Evolutionary conservation across 495 filamentous ascomycete genomes (phyloP).

Genomic region (Talaromyces liani): DNA sequence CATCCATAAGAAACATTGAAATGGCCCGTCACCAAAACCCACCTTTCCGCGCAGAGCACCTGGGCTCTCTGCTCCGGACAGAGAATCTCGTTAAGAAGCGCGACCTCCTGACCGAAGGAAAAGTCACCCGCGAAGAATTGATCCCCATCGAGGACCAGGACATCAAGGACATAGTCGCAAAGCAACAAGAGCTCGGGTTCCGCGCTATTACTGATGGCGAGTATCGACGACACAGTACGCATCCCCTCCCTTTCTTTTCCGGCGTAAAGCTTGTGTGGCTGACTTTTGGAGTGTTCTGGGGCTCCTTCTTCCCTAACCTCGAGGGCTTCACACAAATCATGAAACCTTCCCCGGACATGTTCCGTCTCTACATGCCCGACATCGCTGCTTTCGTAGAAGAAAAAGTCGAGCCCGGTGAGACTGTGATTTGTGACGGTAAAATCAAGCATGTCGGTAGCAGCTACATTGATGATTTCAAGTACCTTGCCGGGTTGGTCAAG

Average conservation of each 20-base stretch:
- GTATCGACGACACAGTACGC: constrained; percentile 57
- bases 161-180: constrained; percentile 56
- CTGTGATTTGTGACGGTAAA: constrained; percentile 65
- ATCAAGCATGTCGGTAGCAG: constrained; percentile 58
- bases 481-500: constrained; percentile 55
- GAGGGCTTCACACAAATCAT: constrained; percentile 59
- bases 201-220: constrained; percentile 69
- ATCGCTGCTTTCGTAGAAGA: constrained; percentile 65
- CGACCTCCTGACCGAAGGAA: constrained; percentile 45
- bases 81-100: constrained; percentile 59
- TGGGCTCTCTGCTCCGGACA: constrained; percentile 75
- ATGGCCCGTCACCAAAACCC: constrained; percentile 43
- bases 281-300: constrained; percentile 69
- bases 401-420: constrained; percentile 68
- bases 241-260: not conserved
- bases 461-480: constrained; percentile 60
- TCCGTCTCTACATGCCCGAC: constrained; percentile 71
- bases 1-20: not conserved
- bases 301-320: constrained; percentile 69
- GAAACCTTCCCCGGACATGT: constrained; percentile 53
- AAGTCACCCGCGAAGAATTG: constrained; percentile 30
- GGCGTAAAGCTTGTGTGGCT: no score
- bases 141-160: constrained; percentile 54
- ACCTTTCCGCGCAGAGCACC: constrained; percentile 77
- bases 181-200: constrained; percentile 61